These are phyloP conservation scores for Mycena crocata DNA, from an alignment of 768 basidiomycete species.

Conservation along the genomic window DNA sequence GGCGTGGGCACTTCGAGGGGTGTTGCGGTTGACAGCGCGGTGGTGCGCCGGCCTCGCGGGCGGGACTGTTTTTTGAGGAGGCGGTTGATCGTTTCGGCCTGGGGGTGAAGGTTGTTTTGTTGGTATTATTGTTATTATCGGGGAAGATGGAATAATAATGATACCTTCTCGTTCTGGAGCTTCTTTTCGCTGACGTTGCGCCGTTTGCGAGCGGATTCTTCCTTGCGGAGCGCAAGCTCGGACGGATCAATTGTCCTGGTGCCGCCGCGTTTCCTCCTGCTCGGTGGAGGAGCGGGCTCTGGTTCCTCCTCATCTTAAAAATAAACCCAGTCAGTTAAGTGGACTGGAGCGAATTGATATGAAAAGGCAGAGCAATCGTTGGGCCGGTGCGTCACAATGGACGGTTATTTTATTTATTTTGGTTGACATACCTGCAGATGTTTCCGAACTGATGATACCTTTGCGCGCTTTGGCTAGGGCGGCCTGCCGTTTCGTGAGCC, in stretches of 20 bases:
- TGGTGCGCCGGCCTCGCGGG: slow-evolving; percentile 65
- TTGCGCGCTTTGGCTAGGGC: no score
- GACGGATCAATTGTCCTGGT: slow-evolving; percentile 27
- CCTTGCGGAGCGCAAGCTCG: slow-evolving; percentile 78
- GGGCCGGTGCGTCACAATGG: neutral
- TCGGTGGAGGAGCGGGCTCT: slow-evolving; percentile 7
- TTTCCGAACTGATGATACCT: slow-evolving; percentile 21
- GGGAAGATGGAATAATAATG: neutral
- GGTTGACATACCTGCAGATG: slow-evolving; percentile 24
- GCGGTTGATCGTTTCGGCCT: slow-evolving; percentile 92
- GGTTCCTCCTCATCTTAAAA: slow-evolving; percentile 17
- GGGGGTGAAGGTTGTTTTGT: neutral
- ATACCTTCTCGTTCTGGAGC: slow-evolving; percentile 86
- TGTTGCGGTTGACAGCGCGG: slow-evolving; percentile 36
- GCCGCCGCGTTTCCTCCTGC: slow-evolving; percentile 12
- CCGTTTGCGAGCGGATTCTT: slow-evolving; percentile 86
- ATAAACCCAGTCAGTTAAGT: neutral
- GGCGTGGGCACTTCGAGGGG: slow-evolving; percentile 42
- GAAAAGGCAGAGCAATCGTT: neutral
- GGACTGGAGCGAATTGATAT: slow-evolving; percentile 11
- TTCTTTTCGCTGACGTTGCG: slow-evolving; percentile 86
- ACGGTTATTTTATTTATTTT: no score
- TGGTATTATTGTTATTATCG: neutral
- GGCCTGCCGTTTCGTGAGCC: no score
- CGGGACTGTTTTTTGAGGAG: slow-evolving; percentile 88